A percentile compares a stretch with the other conserved stretches of the same genome.
Evolutionary conservation across 2,329 filamentous ascomycete genomes (phyloP).

Genomic region (Nigrospora sphaerica): DNA sequence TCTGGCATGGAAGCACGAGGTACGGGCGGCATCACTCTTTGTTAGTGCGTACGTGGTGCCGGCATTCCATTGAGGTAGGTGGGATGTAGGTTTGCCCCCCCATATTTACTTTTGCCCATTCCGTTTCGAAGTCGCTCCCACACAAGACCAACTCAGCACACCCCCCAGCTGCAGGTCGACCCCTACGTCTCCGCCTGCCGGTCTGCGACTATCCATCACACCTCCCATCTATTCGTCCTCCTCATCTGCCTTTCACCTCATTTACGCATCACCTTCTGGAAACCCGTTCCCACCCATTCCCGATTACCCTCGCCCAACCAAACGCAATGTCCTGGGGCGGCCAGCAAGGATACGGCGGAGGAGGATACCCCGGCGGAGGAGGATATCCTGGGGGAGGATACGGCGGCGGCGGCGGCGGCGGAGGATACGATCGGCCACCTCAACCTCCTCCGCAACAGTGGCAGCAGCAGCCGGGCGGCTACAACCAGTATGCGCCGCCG

Average conservation of each 20-base stretch:
- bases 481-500: constrained; percentile 16
- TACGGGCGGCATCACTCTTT: no score
- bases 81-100: no score
- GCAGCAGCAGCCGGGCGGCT: constrained; percentile 15
- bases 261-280: neutral
- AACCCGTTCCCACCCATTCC: no score
- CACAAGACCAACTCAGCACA: no score
- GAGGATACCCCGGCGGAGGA: constrained; percentile 3
- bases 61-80: no score
- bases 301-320: neutral
- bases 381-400: neutral
- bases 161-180: no score
- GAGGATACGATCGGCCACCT: constrained; percentile 4
- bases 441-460: neutral
- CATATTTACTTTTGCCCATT: no score
- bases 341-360: constrained; percentile 6
- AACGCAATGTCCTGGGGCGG: constrained; percentile 2
- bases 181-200: no score
- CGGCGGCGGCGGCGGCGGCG: neutral
- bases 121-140: no score
- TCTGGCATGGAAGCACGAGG: no score
- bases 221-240: neutral
- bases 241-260: neutral
- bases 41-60: no score
- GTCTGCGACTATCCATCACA: no score